A percentile compares a stretch with the other conserved stretches of the same genome.
Conservation (phyloP, 2,329 filamentous ascomycete genomes). For the Alternaria rosae region DNA sequence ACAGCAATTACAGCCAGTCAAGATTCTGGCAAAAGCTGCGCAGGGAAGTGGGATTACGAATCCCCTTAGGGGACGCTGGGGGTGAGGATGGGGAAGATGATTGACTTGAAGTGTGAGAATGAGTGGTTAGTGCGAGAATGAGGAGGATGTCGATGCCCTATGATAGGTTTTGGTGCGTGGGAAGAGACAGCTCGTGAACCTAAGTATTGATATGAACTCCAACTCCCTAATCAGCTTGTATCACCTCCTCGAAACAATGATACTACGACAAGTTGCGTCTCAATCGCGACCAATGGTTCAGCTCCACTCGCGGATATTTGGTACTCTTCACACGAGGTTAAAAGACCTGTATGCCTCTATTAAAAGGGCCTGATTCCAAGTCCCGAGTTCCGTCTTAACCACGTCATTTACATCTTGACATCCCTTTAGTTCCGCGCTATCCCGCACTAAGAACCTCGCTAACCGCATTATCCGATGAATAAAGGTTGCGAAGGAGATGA, state of each 20-base stretch:
- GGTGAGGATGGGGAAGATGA: neutral
- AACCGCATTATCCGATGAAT: neutral
- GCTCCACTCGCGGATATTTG: neutral
- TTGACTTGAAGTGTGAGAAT: neutral
- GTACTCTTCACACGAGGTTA: neutral
- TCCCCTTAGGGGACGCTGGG: neutral
- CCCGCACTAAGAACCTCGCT: neutral
- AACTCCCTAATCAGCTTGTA: neutral
- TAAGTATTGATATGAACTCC: neutral
- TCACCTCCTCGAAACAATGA: neutral
- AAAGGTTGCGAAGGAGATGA: neutral
- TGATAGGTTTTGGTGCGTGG: too few relatives aligned
- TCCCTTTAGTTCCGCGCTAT: neutral
- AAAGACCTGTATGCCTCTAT: neutral
- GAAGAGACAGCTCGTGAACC: neutral
- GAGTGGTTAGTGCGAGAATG: neutral
- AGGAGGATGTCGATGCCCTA: neutral
- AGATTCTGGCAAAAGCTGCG: neutral
- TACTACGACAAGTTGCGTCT: neutral
- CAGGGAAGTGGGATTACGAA: neutral
- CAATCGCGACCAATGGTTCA: neutral
- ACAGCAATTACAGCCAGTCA: neutral
- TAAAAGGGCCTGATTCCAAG: neutral
- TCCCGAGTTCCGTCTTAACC: neutral
- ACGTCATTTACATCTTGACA: neutral